Base-by-base conservation (phyloP, 768 basidiomycete genomes). In the Tephrocybe sp. region DNA sequence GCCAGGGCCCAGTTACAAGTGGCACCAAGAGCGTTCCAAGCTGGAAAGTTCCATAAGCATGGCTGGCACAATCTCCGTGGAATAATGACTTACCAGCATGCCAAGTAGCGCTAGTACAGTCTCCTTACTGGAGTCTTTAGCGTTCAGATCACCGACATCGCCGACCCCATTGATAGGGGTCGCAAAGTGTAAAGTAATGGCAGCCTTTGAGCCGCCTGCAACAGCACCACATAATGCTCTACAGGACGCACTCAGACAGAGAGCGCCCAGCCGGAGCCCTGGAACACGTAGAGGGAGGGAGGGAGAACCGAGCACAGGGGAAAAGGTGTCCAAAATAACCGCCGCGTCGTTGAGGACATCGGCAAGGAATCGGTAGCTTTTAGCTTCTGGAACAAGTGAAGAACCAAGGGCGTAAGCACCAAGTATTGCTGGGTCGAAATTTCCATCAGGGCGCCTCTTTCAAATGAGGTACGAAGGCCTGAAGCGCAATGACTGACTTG, bases 61-160 rank as follows among this genome's bases (percentile, higher is more conserved):
- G 9, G 17, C 14, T 17, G 33, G 15, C 25, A 25, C 25, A 23
- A 25, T 38, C 18, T 25, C 30, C 12, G 44, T 34, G 21, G 36
- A 25, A 17, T 11, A 2, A 18, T 6, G 14, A 58, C 81, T 61
- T 50, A 86, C 86, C 63, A 88, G 60, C 79, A 86, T 83, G 17
- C 86, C 86, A 1, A 83, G 58, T 25, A 88, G 76, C 1, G 81
- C 82, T 2, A 89, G 67, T 0, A 87, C 80, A 0, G 86, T 88
- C 65, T 88, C 85, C 54, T 84, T 84, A 63, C 85, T 87, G 0
- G 81, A 75, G 53, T 85, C 85, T 60, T 89, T 89, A 1, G 85
- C 86, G 51, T 81, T 86, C 36, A 88, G 68, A 57, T 88, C 86
- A 1, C 86, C 85, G 11, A 88, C 70, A 56, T 88, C 86, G 4